phyloP scores from a whole-genome alignment of 1,284 basidiomycete genomes.

The Trametes sp. region DNA sequence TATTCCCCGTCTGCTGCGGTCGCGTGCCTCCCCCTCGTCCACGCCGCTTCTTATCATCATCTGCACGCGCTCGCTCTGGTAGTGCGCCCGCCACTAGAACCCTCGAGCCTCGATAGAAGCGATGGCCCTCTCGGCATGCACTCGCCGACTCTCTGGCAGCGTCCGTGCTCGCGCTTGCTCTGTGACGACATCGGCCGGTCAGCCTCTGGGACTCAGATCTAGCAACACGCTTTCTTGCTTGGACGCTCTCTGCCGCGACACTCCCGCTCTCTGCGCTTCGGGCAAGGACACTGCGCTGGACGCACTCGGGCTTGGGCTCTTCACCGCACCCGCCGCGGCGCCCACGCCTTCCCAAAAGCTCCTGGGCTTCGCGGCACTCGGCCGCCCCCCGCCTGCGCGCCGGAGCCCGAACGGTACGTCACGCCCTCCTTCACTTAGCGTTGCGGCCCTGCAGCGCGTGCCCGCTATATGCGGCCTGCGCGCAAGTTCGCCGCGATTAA shows the following conservation, averaged over 20 bases:
- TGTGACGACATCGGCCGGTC: slow-evolving; percentile 20
- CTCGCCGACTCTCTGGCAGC: slow-evolving; percentile 26
- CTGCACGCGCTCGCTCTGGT: slow-evolving; percentile 1
- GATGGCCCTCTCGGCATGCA: slow-evolving; percentile 19
- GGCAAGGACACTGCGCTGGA: slow-evolving; percentile 6
- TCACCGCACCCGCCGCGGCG: neutral
- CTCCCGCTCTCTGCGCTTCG: neutral
- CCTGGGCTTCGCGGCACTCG: slow-evolving; percentile 1
- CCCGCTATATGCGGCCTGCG: neutral
- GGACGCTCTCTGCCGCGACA: slow-evolving; percentile 4
- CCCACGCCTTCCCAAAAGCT: neutral
- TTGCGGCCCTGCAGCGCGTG: neutral
- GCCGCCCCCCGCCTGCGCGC: slow-evolving; percentile 5
- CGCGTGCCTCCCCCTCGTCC: neutral
- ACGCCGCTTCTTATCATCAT: neutral
- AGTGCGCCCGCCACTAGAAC: slow-evolving; percentile 15
- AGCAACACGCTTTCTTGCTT: slow-evolving; percentile 19
- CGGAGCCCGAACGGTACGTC: slow-evolving; percentile 8
- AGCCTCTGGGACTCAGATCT: slow-evolving; percentile 15
- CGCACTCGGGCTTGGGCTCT: slow-evolving; percentile 4
- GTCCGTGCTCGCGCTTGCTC: slow-evolving; percentile 16
- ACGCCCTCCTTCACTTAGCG: neutral
- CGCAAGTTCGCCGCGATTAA: neutral
- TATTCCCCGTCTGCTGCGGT: neutral
- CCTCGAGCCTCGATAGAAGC: slow-evolving; percentile 1